phyloP scores from a whole-genome alignment of 495 filamentous ascomycete genomes.

The Penicillium goetzii region DNA sequence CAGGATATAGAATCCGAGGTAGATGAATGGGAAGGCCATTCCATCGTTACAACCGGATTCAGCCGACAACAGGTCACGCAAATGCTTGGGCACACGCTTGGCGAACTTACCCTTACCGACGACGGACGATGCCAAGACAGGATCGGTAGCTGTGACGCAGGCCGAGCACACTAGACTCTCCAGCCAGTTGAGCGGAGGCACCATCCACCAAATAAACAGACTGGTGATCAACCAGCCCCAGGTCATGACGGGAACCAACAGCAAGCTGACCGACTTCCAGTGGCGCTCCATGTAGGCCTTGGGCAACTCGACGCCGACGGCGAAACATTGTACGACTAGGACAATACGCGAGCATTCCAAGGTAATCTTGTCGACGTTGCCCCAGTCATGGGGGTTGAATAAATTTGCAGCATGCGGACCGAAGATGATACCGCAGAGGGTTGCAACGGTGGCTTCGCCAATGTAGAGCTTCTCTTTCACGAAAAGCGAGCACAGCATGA shows the following conservation, averaged over 20 bases:
- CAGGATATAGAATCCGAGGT: slow-evolving; percentile 86
- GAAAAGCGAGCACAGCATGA: slow-evolving; percentile 97
- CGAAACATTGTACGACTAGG: slow-evolving; percentile 98
- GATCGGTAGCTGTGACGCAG: slow-evolving; percentile 97
- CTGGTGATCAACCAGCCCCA: slow-evolving; percentile 95
- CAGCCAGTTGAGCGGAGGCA: slow-evolving; percentile 79
- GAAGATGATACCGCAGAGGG: slow-evolving; percentile 95
- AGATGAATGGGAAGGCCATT: slow-evolving; percentile 99
- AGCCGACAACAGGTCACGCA: slow-evolving; percentile 92
- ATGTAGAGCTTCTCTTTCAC: slow-evolving; percentile 99
- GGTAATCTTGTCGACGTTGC: slow-evolving; percentile 92
- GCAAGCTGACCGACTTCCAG: slow-evolving; percentile 88
- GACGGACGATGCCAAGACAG: slow-evolving; percentile 95
- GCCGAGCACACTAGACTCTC: slow-evolving; percentile 85
- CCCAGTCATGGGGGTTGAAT: slow-evolving; percentile 85
- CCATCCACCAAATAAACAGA: slow-evolving; percentile 97
- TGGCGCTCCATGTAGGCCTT: slow-evolving; percentile 97
- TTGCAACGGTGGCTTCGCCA: slow-evolving; percentile 96
- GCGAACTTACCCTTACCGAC: slow-evolving; percentile 99
- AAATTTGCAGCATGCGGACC: slow-evolving; percentile 92
- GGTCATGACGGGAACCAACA: slow-evolving; percentile 96
- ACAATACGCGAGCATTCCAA: slow-evolving; percentile 97
- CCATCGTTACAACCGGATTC: slow-evolving; percentile 99
- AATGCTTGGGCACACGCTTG: slow-evolving; percentile 93
- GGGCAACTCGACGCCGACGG: slow-evolving; percentile 97